These are phyloP conservation scores for Plectosphaerella sp. DNA, from an alignment of 2,329 filamentous ascomycete species.

Conservation along the genomic window DNA sequence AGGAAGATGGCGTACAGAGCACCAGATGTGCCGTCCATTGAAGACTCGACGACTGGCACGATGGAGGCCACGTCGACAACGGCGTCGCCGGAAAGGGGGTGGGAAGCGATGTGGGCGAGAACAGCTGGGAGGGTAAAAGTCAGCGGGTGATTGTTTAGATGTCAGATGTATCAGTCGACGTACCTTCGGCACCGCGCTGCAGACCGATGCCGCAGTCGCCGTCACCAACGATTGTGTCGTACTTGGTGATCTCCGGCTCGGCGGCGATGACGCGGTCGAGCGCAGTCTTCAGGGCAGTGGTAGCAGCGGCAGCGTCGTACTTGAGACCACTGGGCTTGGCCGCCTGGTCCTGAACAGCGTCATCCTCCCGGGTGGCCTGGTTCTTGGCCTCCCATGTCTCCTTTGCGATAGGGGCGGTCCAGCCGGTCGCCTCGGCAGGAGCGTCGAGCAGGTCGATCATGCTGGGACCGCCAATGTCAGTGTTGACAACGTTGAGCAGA, in stretches of 20 bases:
- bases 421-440: slow-evolving; percentile 65
- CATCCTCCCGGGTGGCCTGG: slow-evolving; percentile 38
- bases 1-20: slow-evolving; percentile 4
- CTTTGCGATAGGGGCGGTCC: slow-evolving; percentile 59
- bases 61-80: slow-evolving; percentile 19
- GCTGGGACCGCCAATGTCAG: slow-evolving; percentile 52
- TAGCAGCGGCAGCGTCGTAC: slow-evolving; percentile 47
- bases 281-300: slow-evolving; percentile 48
- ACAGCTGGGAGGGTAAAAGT: slow-evolving; percentile 34
- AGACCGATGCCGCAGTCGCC: slow-evolving; percentile 86
- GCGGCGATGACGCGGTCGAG: slow-evolving; percentile 59
- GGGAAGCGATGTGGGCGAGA: slow-evolving; percentile 41
- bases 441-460: slow-evolving; percentile 69
- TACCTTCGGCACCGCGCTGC: slow-evolving; percentile 78
- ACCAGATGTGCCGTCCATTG: slow-evolving; percentile 3
- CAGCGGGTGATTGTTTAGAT: slow-evolving; percentile 4
- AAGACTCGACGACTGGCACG: slow-evolving; percentile 4
- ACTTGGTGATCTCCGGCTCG: slow-evolving; percentile 68
- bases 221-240: slow-evolving; percentile 81
- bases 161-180: slow-evolving; percentile 11
- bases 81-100: slow-evolving; percentile 44
- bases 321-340: slow-evolving; percentile 42
- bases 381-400: slow-evolving; percentile 60
- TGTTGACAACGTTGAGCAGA: slow-evolving; percentile 59
- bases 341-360: slow-evolving; percentile 22